Conservation (phyloP, 2,329 filamentous ascomycete genomes). For the Dryadomyces sulphureus region DNA sequence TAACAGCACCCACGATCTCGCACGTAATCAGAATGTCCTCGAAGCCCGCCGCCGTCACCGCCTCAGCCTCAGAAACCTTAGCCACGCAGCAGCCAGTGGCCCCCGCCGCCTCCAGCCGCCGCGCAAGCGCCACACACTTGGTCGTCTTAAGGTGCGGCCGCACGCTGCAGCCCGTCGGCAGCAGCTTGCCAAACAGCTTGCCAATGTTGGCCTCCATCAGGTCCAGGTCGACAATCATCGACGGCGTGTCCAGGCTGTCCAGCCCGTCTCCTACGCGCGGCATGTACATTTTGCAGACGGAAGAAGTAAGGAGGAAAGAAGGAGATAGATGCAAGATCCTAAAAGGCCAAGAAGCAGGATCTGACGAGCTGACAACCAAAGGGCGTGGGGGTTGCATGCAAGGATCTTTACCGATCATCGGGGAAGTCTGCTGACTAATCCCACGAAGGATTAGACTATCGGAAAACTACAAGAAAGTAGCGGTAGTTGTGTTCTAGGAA, state of each 20-base stretch:
- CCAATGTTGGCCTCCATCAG: constrained; percentile 35
- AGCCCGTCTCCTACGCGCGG: constrained; percentile 21
- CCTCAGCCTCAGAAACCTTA: constrained; percentile 32
- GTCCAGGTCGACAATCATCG: constrained; percentile 38
- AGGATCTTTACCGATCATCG: background rate
- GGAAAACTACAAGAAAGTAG: too few relatives aligned
- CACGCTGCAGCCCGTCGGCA: constrained; percentile 28
- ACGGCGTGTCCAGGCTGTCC: constrained; percentile 34
- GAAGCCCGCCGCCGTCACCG: constrained; percentile 26
- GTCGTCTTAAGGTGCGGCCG: constrained; percentile 39
- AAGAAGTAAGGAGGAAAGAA: background rate
- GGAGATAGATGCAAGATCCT: background rate
- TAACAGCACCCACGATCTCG: constrained; percentile 30
- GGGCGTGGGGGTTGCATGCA: too few relatives aligned
- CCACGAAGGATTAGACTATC: background rate
- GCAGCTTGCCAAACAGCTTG: constrained; percentile 27
- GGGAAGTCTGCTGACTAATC: background rate
- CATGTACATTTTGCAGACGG: background rate
- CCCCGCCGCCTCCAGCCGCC: constrained; percentile 27
- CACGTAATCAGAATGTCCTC: constrained; percentile 35
- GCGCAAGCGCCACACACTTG: constrained; percentile 30
- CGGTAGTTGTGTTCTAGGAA: too few relatives aligned
- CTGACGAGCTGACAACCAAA: too few relatives aligned
- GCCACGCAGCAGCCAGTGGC: constrained; percentile 36
- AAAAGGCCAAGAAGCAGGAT: too few relatives aligned